phyloP scores from a whole-genome alignment of 495 filamentous ascomycete species.

The Aspergillus cristatus region DNA sequence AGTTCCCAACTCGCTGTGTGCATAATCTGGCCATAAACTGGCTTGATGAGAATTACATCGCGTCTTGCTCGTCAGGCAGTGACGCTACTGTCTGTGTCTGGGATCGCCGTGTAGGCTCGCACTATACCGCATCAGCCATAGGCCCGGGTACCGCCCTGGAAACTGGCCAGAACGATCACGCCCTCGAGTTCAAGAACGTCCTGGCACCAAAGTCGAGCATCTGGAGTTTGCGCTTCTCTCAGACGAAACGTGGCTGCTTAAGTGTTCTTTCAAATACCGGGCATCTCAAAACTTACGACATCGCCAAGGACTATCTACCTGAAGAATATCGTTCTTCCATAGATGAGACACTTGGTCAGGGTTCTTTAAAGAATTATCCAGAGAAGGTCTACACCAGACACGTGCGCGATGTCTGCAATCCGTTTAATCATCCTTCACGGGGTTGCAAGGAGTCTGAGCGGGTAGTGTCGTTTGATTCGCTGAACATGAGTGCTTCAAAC shows the following conservation, averaged over 20 bases:
- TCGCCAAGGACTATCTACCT: slow-evolving; percentile 49
- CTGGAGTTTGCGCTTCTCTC: slow-evolving; percentile 72
- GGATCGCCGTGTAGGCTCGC: slow-evolving; percentile 66
- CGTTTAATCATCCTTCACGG: slow-evolving; percentile 34
- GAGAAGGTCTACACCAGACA: slow-evolving; percentile 39
- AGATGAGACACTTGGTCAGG: slow-evolving; percentile 32
- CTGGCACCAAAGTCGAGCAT: slow-evolving; percentile 53
- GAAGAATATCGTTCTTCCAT: slow-evolving; percentile 34
- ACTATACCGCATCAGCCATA: slow-evolving; percentile 31
- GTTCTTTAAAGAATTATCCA: slow-evolving; percentile 30
- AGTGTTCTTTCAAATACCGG: slow-evolving; percentile 71
- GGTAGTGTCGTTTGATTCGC: slow-evolving; percentile 82
- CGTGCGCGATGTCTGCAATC: slow-evolving; percentile 36
- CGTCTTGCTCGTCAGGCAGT: slow-evolving; percentile 64
- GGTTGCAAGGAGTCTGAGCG: slow-evolving; percentile 47
- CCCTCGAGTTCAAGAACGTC: slow-evolving; percentile 59
- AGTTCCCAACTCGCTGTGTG: slow-evolving; percentile 72
- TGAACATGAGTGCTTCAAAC: slow-evolving; percentile 51
- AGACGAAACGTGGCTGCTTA: slow-evolving; percentile 61
- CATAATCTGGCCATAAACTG: slow-evolving; percentile 88
- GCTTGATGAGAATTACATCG: slow-evolving; percentile 87
- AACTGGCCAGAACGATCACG: slow-evolving; percentile 33
- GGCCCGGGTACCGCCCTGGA: slow-evolving; percentile 27
- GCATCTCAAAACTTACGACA: slow-evolving; percentile 65
- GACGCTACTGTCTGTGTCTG: slow-evolving; percentile 72